These are phyloP conservation scores for Boeremia lycopersici DNA, from an alignment of 2,329 filamentous ascomycete genomes.

Conservation along the genomic window DNA sequence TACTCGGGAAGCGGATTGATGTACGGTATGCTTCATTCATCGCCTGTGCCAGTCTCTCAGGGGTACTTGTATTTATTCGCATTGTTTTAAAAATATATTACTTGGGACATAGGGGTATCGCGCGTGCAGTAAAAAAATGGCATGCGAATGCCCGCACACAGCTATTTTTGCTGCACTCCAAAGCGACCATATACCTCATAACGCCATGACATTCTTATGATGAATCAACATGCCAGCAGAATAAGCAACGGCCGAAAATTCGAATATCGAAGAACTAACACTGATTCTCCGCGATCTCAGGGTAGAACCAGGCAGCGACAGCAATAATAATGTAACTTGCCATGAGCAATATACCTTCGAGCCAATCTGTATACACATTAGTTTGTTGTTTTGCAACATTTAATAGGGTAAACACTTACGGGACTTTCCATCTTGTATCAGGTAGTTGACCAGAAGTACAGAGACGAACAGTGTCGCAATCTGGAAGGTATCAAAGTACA, in stretches of 20 bases:
- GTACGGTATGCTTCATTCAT: not conserved
- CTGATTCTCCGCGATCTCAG: constrained; percentile 25
- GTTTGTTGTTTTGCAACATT: not conserved
- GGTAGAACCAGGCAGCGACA: constrained; percentile 62
- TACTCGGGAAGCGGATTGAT: too few relatives aligned
- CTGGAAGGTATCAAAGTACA: constrained; percentile 89
- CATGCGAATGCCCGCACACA: not conserved
- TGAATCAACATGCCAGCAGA: not conserved
- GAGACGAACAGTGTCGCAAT: constrained; percentile 68
- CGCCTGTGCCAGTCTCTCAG: not conserved
- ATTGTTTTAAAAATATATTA: constrained; percentile 5
- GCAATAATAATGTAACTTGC: constrained; percentile 67
- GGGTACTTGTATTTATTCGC: not conserved
- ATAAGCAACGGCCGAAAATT: not conserved
- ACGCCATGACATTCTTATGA: not conserved
- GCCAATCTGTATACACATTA: constrained; percentile 53
- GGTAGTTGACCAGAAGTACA: constrained; percentile 64
- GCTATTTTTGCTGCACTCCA: not conserved
- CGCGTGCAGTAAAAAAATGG: not conserved
- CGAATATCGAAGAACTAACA: not conserved
- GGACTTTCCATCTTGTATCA: constrained; percentile 66
- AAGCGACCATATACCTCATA: not conserved
- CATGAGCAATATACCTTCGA: constrained; percentile 66
- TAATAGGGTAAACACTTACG: constrained; percentile 32
- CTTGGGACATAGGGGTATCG: constrained; percentile 6